Conservation (phyloP, 129 eudicot genomes). For the Solidago caesia region DNA sequence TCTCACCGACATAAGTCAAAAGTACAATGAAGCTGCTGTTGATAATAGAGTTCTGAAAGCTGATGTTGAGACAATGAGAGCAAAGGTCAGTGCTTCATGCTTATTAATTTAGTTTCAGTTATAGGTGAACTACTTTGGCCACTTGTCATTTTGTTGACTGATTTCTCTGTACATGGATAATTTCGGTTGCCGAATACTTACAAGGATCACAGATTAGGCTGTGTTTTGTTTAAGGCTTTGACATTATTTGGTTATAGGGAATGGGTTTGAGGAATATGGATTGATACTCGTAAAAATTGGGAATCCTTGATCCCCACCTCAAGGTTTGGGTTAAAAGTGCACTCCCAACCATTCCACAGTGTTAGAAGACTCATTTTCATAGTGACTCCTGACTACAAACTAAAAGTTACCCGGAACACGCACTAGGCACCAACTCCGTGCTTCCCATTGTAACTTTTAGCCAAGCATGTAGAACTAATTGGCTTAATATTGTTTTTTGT, state of each 20-base stretch:
- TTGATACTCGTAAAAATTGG: background rate
- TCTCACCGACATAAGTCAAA: constrained; percentile 83
- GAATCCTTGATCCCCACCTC: background rate
- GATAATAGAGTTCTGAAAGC: constrained; percentile 98
- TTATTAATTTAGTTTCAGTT: background rate
- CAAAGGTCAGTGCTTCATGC: constrained; percentile 59
- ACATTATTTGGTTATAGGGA: background rate
- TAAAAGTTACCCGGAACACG: background rate
- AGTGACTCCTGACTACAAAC: background rate
- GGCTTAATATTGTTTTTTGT: background rate
- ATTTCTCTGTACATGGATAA: background rate
- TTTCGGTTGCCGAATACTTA: background rate
- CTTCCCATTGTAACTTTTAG: background rate
- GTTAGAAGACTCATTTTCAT: background rate
- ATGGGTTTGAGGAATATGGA: background rate
- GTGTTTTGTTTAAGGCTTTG: background rate
- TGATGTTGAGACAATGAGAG: constrained; percentile 95
- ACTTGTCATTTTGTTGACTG: background rate
- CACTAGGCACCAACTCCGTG: no score
- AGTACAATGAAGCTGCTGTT: constrained; percentile 97
- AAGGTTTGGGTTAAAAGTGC: background rate
- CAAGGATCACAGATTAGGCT: background rate
- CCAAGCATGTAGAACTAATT: background rate
- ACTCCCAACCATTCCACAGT: background rate
- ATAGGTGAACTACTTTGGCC: background rate